Evolutionary conservation across 2,329 filamentous ascomycete genomes (phyloP).

Genomic region (Microdochium trichocladiopsis): DNA sequence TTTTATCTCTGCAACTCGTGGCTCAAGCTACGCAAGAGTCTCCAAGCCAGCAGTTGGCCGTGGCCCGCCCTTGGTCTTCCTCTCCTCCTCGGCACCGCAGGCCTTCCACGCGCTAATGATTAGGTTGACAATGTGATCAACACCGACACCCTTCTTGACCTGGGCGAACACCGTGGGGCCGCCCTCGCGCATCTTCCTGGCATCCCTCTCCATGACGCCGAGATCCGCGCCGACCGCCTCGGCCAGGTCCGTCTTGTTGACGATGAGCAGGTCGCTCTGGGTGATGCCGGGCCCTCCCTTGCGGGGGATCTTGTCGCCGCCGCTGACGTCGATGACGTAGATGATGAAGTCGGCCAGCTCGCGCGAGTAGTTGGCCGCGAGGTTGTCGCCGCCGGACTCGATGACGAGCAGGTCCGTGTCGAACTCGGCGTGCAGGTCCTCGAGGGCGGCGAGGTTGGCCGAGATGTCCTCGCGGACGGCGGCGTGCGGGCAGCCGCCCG

Average conservation of each 20-base stretch:
- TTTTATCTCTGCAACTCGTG: background rate
- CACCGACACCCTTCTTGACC: slow-evolving; percentile 85
- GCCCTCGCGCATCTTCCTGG: slow-evolving; percentile 88
- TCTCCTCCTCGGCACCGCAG: slow-evolving; percentile 66
- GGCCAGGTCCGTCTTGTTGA: slow-evolving; percentile 96
- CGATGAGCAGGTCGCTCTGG: slow-evolving; percentile 84
- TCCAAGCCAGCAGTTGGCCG: slow-evolving; percentile 50
- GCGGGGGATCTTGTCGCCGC: slow-evolving; percentile 91
- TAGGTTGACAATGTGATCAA: slow-evolving; percentile 81
- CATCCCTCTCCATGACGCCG: slow-evolving; percentile 89
- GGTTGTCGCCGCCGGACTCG: slow-evolving; percentile 91
- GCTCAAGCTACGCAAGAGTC: slow-evolving; percentile 3
- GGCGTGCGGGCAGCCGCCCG: slow-evolving; percentile 92
- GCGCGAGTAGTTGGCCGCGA: slow-evolving; percentile 92
- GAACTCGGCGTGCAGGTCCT: slow-evolving; percentile 79
- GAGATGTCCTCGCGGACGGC: slow-evolving; percentile 96
- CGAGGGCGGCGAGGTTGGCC: slow-evolving; percentile 85
- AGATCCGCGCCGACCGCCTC: slow-evolving; percentile 86
- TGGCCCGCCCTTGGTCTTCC: slow-evolving; percentile 47
- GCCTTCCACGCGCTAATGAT: slow-evolving; percentile 90
- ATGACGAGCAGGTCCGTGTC: slow-evolving; percentile 81
- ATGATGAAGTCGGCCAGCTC: slow-evolving; percentile 97
- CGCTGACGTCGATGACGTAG: slow-evolving; percentile 96
- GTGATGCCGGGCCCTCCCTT: slow-evolving; percentile 98
- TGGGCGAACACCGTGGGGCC: slow-evolving; percentile 94